Conservation (phyloP, 2,329 filamentous ascomycete species). For the Claviceps paspali region DNA sequence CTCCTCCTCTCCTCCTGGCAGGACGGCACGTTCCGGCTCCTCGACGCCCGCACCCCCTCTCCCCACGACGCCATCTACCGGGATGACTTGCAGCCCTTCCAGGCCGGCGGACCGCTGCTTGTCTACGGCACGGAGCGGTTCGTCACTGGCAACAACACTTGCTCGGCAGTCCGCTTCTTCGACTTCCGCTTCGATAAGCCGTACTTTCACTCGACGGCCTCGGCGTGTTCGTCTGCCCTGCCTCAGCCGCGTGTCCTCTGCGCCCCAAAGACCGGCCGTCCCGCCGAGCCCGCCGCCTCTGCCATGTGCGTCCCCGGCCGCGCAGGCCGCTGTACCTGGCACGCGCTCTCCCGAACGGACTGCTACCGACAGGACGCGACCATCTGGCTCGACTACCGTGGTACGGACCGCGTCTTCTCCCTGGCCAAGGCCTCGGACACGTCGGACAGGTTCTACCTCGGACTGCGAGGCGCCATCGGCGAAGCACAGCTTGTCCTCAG, state of each 20-base stretch:
- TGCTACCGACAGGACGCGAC: constrained; percentile 35
- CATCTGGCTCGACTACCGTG: constrained; percentile 25
- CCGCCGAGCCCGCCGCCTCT: constrained; percentile 24
- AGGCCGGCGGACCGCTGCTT: constrained; percentile 30
- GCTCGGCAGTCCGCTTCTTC: constrained; percentile 32
- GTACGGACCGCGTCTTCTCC: constrained; percentile 25
- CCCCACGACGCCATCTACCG: constrained; percentile 32
- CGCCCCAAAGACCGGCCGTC: constrained; percentile 19
- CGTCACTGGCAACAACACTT: constrained; percentile 29
- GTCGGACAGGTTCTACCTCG: constrained; percentile 33
- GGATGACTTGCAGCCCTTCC: constrained; percentile 34
- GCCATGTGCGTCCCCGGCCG: no score
- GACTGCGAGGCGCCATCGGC: constrained; percentile 30
- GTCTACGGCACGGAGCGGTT: constrained; percentile 36
- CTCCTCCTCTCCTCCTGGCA: constrained; percentile 37
- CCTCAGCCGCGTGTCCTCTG: neutral
- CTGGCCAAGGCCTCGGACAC: constrained; percentile 31
- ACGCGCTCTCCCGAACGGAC: no score
- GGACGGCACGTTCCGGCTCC: constrained; percentile 35
- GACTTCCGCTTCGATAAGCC: constrained; percentile 35
- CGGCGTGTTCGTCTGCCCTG: constrained; percentile 25
- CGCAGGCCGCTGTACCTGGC: no score
- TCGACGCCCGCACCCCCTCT: constrained; percentile 33
- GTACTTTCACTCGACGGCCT: constrained; percentile 32
- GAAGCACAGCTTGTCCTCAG: constrained; percentile 23